Conservation (phyloP, 2,329 filamentous ascomycete species). For the Mycosphaerelloides madeirae region DNA sequence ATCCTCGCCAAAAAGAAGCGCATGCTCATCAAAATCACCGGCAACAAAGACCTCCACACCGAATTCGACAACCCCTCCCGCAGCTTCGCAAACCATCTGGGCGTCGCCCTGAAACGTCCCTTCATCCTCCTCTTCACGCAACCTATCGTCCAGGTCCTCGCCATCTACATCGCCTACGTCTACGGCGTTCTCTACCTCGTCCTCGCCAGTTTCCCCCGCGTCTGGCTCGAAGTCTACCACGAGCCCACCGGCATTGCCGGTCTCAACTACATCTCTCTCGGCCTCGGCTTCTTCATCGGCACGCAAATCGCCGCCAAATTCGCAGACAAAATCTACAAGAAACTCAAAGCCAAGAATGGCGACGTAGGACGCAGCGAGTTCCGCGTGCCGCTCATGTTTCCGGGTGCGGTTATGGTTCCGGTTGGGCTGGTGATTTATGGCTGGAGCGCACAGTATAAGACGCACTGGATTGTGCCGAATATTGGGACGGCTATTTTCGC, state of each 20-base stretch:
- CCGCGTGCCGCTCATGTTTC: constrained; percentile 51
- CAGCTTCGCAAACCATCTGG: constrained; percentile 29
- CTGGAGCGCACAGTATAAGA: constrained; percentile 50
- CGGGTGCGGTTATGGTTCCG: constrained; percentile 51
- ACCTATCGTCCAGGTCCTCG: constrained; percentile 35
- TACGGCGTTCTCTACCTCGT: constrained; percentile 38
- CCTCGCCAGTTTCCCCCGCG: constrained; percentile 32
- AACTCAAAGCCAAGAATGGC: constrained; percentile 36
- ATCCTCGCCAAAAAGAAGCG: constrained; percentile 56
- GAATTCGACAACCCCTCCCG: constrained; percentile 35
- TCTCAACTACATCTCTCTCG: constrained; percentile 48
- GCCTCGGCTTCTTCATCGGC: constrained; percentile 57
- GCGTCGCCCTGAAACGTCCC: constrained; percentile 32
- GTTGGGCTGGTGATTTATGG: constrained; percentile 55
- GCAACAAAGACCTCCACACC: constrained; percentile 57
- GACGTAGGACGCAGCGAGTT: constrained; percentile 39
- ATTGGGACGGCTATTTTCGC: constrained; percentile 55
- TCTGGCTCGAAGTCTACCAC: constrained; percentile 29
- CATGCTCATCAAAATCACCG: constrained; percentile 55
- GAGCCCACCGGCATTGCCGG: constrained; percentile 29
- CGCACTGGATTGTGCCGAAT: constrained; percentile 58
- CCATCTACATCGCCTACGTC: constrained; percentile 36
- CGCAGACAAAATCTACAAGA: constrained; percentile 35
- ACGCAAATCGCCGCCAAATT: constrained; percentile 36
- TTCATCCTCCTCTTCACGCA: constrained; percentile 35